Percentiles rank a stretch among this genome's conserved stretches.
Evolutionary conservation across 1,284 basidiomycete species (phyloP).

Genomic region (Moniliophthora roreri): DNA sequence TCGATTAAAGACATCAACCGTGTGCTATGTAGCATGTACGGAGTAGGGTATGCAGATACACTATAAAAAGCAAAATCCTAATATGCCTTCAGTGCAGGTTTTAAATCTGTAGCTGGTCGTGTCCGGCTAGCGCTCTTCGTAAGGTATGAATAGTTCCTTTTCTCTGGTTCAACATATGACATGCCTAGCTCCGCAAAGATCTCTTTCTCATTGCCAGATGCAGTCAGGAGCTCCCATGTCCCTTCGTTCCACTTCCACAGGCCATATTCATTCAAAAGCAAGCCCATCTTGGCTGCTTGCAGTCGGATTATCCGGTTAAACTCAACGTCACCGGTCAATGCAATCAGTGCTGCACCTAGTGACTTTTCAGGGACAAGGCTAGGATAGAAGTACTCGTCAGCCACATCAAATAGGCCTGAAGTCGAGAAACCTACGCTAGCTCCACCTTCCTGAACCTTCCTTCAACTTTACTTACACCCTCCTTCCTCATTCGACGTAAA

Average conservation of each 20-base stretch:
- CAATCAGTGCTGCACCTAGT: constrained; percentile 47
- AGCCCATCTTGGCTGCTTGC: constrained; percentile 40
- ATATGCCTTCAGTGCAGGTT: no score
- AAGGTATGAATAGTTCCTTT: constrained; percentile 33
- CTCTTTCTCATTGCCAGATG: constrained; percentile 38
- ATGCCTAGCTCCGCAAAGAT: constrained; percentile 44
- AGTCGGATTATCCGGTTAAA: constrained; percentile 40
- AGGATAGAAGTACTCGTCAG: not conserved
- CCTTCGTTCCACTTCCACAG: constrained; percentile 48
- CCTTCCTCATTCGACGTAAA: constrained; percentile 26
- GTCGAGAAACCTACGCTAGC: constrained; percentile 38
- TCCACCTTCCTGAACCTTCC: constrained; percentile 41
- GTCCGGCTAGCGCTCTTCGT: not conserved
- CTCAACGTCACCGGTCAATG: constrained; percentile 50
- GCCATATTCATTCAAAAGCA: constrained; percentile 56
- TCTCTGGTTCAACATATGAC: constrained; percentile 41
- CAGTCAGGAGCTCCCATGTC: constrained; percentile 41
- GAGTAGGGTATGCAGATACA: no score
- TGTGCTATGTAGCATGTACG: no score
- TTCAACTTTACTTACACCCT: constrained; percentile 26
- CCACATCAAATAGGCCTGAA: not conserved
- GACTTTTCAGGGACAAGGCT: constrained; percentile 52
- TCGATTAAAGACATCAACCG: no score
- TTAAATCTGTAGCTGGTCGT: no score
- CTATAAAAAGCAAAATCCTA: no score